Conservation (phyloP, 2,329 filamentous ascomycete genomes). For the Alternaria novae-zelandiae region DNA sequence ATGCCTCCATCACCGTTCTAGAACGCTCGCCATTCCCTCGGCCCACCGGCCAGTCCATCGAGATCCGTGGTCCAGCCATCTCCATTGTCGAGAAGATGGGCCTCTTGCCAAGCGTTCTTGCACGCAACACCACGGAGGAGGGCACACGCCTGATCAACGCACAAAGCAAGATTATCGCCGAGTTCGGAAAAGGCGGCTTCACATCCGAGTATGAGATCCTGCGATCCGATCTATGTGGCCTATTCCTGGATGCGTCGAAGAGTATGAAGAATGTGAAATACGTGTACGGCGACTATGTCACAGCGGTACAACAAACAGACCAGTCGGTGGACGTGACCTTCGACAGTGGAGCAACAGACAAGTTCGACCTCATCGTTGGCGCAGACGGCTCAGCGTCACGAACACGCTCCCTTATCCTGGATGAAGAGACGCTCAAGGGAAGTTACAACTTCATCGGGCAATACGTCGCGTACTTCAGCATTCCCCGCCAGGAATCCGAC, state of each 20-base stretch:
- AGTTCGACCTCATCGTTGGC: constrained; percentile 38
- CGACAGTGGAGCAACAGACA: constrained; percentile 24
- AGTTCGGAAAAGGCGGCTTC: constrained; percentile 31
- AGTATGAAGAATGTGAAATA: constrained; percentile 6
- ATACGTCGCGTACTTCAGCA: constrained; percentile 42
- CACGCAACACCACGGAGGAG: constrained; percentile 47
- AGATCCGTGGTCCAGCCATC: constrained; percentile 53
- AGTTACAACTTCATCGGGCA: constrained; percentile 28
- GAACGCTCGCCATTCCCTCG: constrained; percentile 51
- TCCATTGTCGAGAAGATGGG: constrained; percentile 52
- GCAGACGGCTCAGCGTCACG: constrained; percentile 38
- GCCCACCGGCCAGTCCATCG: constrained; percentile 53
- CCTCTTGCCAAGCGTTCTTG: constrained; percentile 46
- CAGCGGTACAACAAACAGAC: constrained; percentile 22
- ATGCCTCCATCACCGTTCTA: constrained; percentile 51
- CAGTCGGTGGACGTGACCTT: constrained; percentile 32
- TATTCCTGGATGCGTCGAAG: constrained; percentile 37
- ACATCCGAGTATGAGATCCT: constrained; percentile 45
- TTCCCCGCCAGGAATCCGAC: constrained; percentile 28
- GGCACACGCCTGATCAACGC: constrained; percentile 49
- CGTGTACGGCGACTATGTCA: constrained; percentile 20
- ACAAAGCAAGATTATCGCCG: constrained; percentile 22
- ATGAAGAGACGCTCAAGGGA: constrained; percentile 22
- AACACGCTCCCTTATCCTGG: constrained; percentile 35
- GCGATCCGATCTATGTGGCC: constrained; percentile 40